Percentiles rank a stretch among this genome's conserved stretches.
phyloP scores from a whole-genome alignment of 768 basidiomycete genomes.

The Bullera alba region DNA sequence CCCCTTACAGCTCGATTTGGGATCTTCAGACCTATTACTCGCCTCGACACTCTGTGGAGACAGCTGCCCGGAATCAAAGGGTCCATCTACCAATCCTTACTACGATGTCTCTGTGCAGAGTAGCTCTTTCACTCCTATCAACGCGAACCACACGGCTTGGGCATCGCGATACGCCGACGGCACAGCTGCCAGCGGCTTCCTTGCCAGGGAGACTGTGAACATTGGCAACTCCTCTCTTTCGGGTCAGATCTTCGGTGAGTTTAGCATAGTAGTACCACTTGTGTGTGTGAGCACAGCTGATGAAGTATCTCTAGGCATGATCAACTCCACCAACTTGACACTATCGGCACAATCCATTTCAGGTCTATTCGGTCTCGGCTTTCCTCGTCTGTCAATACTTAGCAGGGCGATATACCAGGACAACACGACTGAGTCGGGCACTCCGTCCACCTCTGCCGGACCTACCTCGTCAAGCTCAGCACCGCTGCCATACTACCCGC shows the following conservation, averaged over 20 bases:
- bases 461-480: conserved; percentile 5
- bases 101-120: conserved; percentile 16
- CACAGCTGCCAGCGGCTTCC: conserved; percentile 19
- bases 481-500: conserved; percentile 29
- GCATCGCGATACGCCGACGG: conserved; percentile 30
- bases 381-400: conserved; percentile 26
- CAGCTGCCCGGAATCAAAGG: conserved; percentile 20
- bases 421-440: background rate
- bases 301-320: conserved; percentile 16
- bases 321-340: conserved; percentile 34
- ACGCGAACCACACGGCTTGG: conserved; percentile 20
- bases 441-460: conserved; percentile 1
- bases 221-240: conserved; percentile 8
- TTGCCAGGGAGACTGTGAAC: conserved; percentile 18
- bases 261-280: background rate
- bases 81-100: conserved; percentile 15
- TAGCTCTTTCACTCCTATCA: conserved; percentile 9
- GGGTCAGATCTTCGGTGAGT: conserved; percentile 22
- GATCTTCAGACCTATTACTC: conserved; percentile 33
- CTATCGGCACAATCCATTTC: conserved; percentile 25
- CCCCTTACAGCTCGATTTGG: conserved; percentile 37
- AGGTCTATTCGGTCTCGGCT: conserved; percentile 36
- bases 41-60: conserved; percentile 24
- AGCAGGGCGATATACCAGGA: conserved; percentile 1
- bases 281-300: background rate